These are phyloP conservation scores for Lentinula sp. DNA, from an alignment of 768 basidiomycete genomes.

Conservation along the genomic window DNA sequence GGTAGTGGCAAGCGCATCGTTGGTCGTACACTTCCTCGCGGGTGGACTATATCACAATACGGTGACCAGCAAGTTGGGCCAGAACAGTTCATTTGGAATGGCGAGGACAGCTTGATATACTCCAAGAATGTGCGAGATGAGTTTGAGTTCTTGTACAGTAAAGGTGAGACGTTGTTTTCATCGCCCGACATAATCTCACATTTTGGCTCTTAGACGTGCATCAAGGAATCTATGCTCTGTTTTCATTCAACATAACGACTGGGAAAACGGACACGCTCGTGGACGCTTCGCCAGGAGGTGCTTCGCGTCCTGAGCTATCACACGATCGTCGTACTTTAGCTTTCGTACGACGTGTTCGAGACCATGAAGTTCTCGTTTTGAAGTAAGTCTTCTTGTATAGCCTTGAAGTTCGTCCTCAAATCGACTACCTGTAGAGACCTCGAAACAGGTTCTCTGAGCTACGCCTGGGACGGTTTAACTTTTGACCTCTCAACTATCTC, in stretches of 20 bases:
- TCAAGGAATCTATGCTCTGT: constrained; percentile 65
- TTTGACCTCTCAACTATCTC: constrained; percentile 61
- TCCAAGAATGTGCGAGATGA: constrained; percentile 57
- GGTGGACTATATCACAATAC: constrained; percentile 57
- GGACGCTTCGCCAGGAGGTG: constrained; percentile 58
- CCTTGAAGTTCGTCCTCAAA: neutral
- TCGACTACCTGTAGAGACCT: constrained; percentile 44
- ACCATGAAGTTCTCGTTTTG: constrained; percentile 67
- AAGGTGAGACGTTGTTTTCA: constrained; percentile 35
- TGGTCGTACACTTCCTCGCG: constrained; percentile 49
- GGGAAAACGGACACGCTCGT: constrained; percentile 47
- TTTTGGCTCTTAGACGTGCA: constrained; percentile 49
- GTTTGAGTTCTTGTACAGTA: constrained; percentile 51
- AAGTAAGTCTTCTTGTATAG: constrained; percentile 38
- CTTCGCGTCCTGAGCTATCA: constrained; percentile 65
- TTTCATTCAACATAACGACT: constrained; percentile 57
- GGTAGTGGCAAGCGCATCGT: constrained; percentile 50
- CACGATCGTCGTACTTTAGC: constrained; percentile 64
- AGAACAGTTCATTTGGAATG: constrained; percentile 63
- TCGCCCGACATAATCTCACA: neutral
- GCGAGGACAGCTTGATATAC: constrained; percentile 54
- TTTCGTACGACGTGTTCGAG: constrained; percentile 67
- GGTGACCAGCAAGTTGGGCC: constrained; percentile 68
- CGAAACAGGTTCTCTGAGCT: constrained; percentile 53
- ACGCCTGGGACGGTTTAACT: constrained; percentile 64